phyloP scores from a whole-genome alignment of 2,329 filamentous ascomycete genomes.

The Elsinoe batatas region DNA sequence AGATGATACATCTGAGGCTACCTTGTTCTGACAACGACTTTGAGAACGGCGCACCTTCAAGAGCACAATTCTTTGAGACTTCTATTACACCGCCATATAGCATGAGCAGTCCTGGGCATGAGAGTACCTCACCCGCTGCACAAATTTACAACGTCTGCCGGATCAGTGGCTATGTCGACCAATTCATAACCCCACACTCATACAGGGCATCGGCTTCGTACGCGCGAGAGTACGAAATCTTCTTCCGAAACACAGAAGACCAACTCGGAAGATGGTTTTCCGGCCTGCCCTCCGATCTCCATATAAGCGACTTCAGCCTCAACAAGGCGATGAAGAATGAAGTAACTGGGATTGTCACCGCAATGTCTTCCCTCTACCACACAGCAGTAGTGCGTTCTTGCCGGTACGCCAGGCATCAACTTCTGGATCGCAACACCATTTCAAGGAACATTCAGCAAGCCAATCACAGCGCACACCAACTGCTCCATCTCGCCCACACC shows the following conservation, averaged over 20 bases:
- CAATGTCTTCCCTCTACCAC: conserved; percentile 58
- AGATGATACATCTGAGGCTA: conserved; percentile 58
- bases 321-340: conserved; percentile 44
- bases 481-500: conserved; percentile 40
- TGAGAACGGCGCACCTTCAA: conserved; percentile 48
- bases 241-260: conserved; percentile 43
- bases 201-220: conserved; percentile 37
- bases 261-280: conserved; percentile 50
- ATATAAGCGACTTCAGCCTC: conserved; percentile 48
- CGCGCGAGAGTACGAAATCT: conserved; percentile 38
- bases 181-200: conserved; percentile 46
- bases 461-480: conserved; percentile 42
- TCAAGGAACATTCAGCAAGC: conserved; percentile 40
- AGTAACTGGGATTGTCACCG: conserved; percentile 50
- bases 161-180: conserved; percentile 56
- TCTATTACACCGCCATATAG: background rate
- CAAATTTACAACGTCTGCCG: conserved; percentile 30
- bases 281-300: conserved; percentile 46
- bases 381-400: conserved; percentile 55
- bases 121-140: conserved; percentile 10
- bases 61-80: conserved; percentile 47
- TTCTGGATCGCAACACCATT: conserved; percentile 34
- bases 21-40: conserved; percentile 53
- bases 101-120: background rate
- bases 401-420: conserved; percentile 44